phyloP scores from a whole-genome alignment of 2,329 filamentous ascomycete genomes.

The Ceratocystis harringtonii region DNA sequence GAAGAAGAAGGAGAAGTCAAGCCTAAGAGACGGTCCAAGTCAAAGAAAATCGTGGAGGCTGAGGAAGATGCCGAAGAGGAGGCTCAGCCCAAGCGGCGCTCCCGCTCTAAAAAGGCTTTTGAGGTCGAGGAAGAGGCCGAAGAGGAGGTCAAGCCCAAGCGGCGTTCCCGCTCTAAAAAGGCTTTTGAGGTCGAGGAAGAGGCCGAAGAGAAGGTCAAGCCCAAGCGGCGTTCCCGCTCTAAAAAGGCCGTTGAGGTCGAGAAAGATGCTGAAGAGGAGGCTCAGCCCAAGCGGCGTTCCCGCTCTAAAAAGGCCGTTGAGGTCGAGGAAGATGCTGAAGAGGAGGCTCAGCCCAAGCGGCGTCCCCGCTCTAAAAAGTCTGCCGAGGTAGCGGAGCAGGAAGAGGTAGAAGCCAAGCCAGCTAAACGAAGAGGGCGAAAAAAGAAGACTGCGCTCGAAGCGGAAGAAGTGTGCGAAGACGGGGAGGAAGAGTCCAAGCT shows the following conservation, averaged over 20 bases:
- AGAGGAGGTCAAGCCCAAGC: neutral
- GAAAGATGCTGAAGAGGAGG: neutral
- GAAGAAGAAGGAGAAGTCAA: neutral
- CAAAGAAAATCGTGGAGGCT: neutral
- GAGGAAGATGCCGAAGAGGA: neutral
- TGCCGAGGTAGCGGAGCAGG: neutral
- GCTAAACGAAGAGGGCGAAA: conserved; percentile 7
- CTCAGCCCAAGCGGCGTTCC: neutral
- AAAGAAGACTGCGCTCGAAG: neutral
- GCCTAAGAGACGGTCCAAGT: neutral
- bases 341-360: neutral
- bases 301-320: neutral
- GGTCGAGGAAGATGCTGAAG: neutral
- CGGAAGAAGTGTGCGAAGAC: neutral
- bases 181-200: neutral
- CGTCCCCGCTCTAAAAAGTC: neutral
- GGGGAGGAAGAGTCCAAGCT: neutral
- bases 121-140: neutral
- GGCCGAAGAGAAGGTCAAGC: neutral
- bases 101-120: neutral
- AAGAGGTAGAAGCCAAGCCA: neutral
- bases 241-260: neutral
- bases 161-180: neutral
- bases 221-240: neutral
- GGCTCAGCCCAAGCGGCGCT: neutral